A percentile compares a stretch with the other conserved stretches of the same genome.
These are phyloP conservation scores for Jaenimonas drosophilae DNA, from an alignment of 208 protist genomes.

Conservation along the genomic window DNA sequence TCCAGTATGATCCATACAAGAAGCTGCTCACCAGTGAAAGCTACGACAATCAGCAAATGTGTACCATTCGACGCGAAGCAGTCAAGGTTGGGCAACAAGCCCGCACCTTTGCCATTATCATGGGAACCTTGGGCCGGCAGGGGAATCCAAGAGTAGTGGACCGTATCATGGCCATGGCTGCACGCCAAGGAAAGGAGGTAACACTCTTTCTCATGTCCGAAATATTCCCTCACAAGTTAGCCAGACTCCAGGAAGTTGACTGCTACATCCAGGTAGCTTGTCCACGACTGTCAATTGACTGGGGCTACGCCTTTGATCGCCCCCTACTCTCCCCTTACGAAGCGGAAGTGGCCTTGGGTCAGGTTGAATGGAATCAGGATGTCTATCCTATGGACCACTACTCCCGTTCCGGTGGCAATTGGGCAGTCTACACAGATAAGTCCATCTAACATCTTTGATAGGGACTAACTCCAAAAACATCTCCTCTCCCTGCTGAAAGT, in stretches of 20 bases:
- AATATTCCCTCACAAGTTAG: slow-evolving; percentile 96
- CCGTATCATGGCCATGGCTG: slow-evolving; percentile 79
- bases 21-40: slow-evolving; percentile 90
- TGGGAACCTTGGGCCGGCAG: slow-evolving; percentile 97
- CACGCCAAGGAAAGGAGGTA: slow-evolving; percentile 50
- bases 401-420: slow-evolving; percentile 86
- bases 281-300: slow-evolving; percentile 98
- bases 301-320: slow-evolving; percentile 96
- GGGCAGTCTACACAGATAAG: slow-evolving; percentile 92
- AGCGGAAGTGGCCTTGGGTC: slow-evolving; percentile 89
- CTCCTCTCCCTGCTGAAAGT: too few relatives aligned
- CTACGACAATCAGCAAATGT: slow-evolving; percentile 93
- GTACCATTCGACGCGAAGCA: slow-evolving; percentile 61
- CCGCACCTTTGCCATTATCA: slow-evolving; percentile 93
- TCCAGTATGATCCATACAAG: slow-evolving; percentile 96
- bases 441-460: slow-evolving; percentile 9
- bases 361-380: slow-evolving; percentile 62
- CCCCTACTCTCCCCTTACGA: slow-evolving; percentile 97
- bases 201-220: slow-evolving; percentile 94
- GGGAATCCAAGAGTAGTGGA: slow-evolving; percentile 92
- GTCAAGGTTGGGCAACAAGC: slow-evolving; percentile 61
- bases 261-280: slow-evolving; percentile 97
- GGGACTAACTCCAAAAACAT: neutral
- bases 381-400: slow-evolving; percentile 98
- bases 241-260: slow-evolving; percentile 86